A percentile compares a stretch with the other conserved stretches of the same genome.
phyloP scores from a whole-genome alignment of 768 basidiomycete genomes.

The Kwoniella mangroviensis region DNA sequence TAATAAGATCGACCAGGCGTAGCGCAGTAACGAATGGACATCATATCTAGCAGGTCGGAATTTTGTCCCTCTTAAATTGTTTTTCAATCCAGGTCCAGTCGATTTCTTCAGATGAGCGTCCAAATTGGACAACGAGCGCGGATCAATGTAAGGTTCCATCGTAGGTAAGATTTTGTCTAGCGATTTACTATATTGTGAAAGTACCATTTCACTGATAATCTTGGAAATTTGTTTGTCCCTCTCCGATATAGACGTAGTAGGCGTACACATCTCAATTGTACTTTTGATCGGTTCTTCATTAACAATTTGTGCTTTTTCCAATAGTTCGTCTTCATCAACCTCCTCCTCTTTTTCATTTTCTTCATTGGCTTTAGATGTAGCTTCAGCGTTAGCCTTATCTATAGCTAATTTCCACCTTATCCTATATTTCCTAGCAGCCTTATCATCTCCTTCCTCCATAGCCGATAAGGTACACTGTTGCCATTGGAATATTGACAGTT shows the following conservation, averaged over 20 bases:
- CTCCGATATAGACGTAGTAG: background rate
- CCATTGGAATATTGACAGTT: constrained; percentile 16
- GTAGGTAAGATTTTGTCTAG: constrained; percentile 6
- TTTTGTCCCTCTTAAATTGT: background rate
- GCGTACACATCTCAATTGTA: background rate
- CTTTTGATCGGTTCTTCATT: background rate
- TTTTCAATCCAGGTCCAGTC: background rate
- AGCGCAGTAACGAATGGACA: constrained; percentile 2
- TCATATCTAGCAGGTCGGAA: constrained; percentile 7
- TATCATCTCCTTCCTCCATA: constrained; percentile 11
- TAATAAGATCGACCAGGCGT: constrained; percentile 42
- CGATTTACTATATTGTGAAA: constrained; percentile 6
- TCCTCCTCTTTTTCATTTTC: background rate
- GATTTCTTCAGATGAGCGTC: background rate
- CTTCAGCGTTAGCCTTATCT: background rate
- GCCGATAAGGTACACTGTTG: constrained; percentile 24
- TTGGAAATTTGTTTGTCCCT: background rate
- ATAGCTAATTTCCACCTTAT: background rate
- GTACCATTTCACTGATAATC: constrained; percentile 8
- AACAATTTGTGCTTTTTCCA: background rate
- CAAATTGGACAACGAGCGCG: background rate
- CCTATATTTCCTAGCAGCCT: constrained; percentile 1
- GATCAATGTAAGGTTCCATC: constrained; percentile 11
- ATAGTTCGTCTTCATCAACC: background rate
- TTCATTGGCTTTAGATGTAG: background rate